Evolutionary conservation across 2,329 filamentous ascomycete species (phyloP).

Genomic region (Tolypocladium paradoxum): DNA sequence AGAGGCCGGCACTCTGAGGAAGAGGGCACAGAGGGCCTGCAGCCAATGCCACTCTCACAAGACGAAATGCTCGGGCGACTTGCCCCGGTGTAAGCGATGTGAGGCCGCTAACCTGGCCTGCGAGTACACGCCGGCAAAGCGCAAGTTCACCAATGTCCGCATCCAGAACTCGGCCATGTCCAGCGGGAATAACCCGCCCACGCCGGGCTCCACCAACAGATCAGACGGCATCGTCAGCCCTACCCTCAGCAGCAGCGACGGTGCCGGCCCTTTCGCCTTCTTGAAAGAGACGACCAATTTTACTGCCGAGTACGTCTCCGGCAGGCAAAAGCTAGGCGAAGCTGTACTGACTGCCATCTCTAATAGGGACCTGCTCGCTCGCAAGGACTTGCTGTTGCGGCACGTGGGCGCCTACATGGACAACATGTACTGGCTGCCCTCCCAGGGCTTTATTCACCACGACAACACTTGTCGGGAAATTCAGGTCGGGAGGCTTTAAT

Average conservation of each 20-base stretch:
- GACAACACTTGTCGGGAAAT: constrained; percentile 22
- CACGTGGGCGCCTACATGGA: constrained; percentile 29
- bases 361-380: constrained; percentile 20
- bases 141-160: constrained; percentile 24
- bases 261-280: constrained; percentile 8
- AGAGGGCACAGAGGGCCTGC: constrained; percentile 31
- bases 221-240: constrained; percentile 10
- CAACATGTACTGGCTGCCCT: constrained; percentile 25
- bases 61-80: constrained; percentile 31
- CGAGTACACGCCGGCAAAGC: constrained; percentile 28
- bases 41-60: constrained; percentile 30
- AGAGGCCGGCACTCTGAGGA: constrained; percentile 29
- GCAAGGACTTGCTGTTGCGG: constrained; percentile 22
- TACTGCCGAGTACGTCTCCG: constrained; percentile 16
- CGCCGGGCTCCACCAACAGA: constrained; percentile 3
- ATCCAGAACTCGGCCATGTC: constrained; percentile 8
- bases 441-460: constrained; percentile 27
- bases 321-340: neutral
- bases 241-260: constrained; percentile 5
- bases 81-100: constrained; percentile 28
- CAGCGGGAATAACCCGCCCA: constrained; percentile 2
- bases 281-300: constrained; percentile 13
- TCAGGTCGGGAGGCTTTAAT: constrained; percentile 11
- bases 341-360: neutral
- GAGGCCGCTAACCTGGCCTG: constrained; percentile 21